Percentiles rank a stretch among this genome's conserved stretches.
phyloP scores from a whole-genome alignment of 257 asterid genomes.

The Mitragyna speciosa region DNA sequence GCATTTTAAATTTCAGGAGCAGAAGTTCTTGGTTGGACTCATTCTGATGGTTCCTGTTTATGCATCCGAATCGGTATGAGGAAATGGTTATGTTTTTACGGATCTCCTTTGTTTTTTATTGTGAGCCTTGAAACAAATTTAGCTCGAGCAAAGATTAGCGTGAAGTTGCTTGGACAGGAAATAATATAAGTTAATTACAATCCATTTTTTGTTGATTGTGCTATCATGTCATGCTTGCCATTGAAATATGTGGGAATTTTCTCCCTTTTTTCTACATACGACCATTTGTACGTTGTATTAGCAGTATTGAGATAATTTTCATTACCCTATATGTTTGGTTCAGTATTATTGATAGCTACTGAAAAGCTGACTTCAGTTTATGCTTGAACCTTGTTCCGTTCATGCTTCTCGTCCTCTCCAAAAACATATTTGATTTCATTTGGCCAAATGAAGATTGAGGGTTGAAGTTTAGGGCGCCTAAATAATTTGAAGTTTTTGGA shows the following conservation, averaged over 20 bases:
- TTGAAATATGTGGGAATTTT: not conserved
- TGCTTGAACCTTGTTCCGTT: not conserved
- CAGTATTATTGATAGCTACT: not conserved
- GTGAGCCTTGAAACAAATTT: not conserved
- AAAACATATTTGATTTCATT: not conserved
- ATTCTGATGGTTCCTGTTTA: slow-evolving; percentile 98
- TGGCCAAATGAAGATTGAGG: not conserved
- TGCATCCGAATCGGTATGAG: slow-evolving; percentile 88
- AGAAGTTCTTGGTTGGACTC: slow-evolving; percentile 85
- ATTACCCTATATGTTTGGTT: not conserved
- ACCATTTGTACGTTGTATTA: not conserved
- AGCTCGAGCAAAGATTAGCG: not conserved
- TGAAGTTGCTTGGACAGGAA: slow-evolving; percentile 3
- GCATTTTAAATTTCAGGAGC: slow-evolving; percentile 70
- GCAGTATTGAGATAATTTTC: not conserved
- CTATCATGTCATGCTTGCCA: not conserved
- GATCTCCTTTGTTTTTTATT: slow-evolving; percentile 17
- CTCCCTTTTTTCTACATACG: not conserved
- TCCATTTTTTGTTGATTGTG: not conserved
- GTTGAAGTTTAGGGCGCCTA: not conserved
- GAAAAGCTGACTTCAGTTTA: not conserved
- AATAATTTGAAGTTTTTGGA: not conserved
- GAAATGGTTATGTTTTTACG: slow-evolving; percentile 12
- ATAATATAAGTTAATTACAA: not conserved
- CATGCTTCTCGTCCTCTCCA: not conserved